phyloP scores from a whole-genome alignment of 2,329 filamentous ascomycete species.

The Ceratocystis albifundus region DNA sequence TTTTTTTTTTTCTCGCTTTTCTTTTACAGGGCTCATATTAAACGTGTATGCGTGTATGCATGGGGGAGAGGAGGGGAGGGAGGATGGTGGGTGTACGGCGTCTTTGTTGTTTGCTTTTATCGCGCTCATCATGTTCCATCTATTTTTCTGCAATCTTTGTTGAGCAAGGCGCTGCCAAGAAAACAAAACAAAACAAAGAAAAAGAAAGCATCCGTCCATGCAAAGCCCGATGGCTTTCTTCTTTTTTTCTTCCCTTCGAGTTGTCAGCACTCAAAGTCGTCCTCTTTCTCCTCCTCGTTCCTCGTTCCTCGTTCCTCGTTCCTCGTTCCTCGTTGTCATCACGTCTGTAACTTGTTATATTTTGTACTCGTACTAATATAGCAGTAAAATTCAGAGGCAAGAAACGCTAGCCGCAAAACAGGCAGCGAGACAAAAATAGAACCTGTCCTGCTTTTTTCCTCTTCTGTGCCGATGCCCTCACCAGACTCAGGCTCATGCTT shows the following conservation, averaged over 20 bases:
- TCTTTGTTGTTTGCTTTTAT: background rate
- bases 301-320: too few species aligned
- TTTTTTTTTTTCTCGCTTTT: background rate
- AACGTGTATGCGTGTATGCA: background rate
- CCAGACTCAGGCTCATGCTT: background rate
- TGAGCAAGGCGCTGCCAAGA: background rate
- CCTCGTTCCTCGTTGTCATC: too few species aligned
- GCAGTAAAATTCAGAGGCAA: too few species aligned
- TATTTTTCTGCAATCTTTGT: background rate
- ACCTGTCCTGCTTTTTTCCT: background rate
- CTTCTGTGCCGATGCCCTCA: background rate
- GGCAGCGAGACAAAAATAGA: conserved; percentile 2
- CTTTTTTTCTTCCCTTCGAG: background rate
- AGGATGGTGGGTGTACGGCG: background rate
- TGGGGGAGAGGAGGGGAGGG: too few species aligned
- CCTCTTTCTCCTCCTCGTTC: too few species aligned
- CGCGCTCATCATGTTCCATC: background rate
- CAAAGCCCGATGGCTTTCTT: background rate
- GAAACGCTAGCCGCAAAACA: too few species aligned
- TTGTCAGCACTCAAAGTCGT: background rate
- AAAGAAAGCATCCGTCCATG: background rate
- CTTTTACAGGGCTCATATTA: background rate
- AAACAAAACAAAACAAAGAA: background rate
- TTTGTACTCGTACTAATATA: background rate
- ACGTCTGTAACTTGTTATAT: background rate